These are phyloP conservation scores for Candida qinlingensis DNA, from an alignment of 805 yeast species.

Conservation along the genomic window DNA sequence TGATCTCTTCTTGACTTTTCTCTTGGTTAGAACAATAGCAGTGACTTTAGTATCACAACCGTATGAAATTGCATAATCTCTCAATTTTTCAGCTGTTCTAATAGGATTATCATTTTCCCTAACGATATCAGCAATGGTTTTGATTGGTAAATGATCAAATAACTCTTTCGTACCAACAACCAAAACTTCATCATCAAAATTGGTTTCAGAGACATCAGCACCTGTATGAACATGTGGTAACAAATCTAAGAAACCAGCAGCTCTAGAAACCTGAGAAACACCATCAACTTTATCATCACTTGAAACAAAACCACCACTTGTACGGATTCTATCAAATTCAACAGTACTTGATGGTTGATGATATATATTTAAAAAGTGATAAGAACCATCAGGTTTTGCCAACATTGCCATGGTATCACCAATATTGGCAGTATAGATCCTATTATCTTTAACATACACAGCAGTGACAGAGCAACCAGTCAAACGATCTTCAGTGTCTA, in stretches of 20 bases:
- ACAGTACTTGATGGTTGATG: constrained; percentile 79
- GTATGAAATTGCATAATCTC: constrained; percentile 92
- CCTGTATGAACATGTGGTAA: constrained; percentile 87
- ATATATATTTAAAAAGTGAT: constrained; percentile 60
- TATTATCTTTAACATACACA: constrained; percentile 66
- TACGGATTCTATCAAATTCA: constrained; percentile 82
- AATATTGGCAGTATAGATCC: constrained; percentile 74
- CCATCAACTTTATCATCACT: constrained; percentile 85
- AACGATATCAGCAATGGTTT: constrained; percentile 86
- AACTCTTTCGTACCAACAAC: constrained; percentile 78
- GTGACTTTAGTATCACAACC: constrained; percentile 78
- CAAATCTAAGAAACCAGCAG: constrained; percentile 83
- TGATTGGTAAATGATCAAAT: constrained; percentile 81
- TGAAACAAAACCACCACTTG: constrained; percentile 86
- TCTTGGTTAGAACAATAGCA: constrained; percentile 72
- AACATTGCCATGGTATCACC: constrained; percentile 87
- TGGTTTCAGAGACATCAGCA: constrained; percentile 66
- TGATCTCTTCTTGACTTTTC: constrained; percentile 38
- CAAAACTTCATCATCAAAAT: constrained; percentile 73
- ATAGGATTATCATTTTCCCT: constrained; percentile 79
- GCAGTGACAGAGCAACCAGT: constrained; percentile 87
- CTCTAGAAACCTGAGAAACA: constrained; percentile 75
- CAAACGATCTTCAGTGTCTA: constrained; percentile 60
- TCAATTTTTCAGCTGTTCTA: constrained; percentile 84
- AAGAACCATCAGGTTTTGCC: constrained; percentile 78